These are phyloP conservation scores for Candida glaebosa DNA, from an alignment of 805 yeast species.

Conservation along the genomic window DNA sequence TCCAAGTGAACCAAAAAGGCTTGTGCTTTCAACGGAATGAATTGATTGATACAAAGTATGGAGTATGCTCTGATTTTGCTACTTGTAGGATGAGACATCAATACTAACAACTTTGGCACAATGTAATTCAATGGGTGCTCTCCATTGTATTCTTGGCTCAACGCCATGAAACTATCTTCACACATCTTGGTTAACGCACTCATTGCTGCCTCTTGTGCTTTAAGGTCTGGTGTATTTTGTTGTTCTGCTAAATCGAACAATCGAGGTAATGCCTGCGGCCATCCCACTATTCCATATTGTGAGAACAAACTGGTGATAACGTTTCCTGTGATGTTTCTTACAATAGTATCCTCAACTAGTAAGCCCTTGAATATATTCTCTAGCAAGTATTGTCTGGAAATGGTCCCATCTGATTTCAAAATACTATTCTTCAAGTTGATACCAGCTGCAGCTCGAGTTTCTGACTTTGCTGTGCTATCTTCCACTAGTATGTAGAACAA, in stretches of 20 bases:
- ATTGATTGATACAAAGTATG: slow-evolving; percentile 71
- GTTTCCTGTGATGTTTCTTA: slow-evolving; percentile 86
- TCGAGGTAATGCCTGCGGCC: slow-evolving; percentile 75
- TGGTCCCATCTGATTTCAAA: slow-evolving; percentile 31
- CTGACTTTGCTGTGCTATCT: slow-evolving; percentile 45
- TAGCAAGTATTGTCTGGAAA: slow-evolving; percentile 31
- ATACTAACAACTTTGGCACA: slow-evolving; percentile 60
- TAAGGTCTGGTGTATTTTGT: slow-evolving; percentile 9
- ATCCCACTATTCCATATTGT: slow-evolving; percentile 58
- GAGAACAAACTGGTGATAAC: slow-evolving; percentile 81
- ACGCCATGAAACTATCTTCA: slow-evolving; percentile 72
- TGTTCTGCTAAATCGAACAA: slow-evolving; percentile 56
- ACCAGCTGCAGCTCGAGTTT: slow-evolving; percentile 85
- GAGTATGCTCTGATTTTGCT: slow-evolving; percentile 57
- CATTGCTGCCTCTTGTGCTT: slow-evolving; percentile 69
- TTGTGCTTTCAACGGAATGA: slow-evolving; percentile 68
- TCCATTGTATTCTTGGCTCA: slow-evolving; percentile 65
- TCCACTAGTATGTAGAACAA: slow-evolving; percentile 63
- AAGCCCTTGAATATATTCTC: slow-evolving; percentile 54
- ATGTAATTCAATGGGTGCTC: slow-evolving; percentile 65
- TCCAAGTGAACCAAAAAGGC: slow-evolving; percentile 63
- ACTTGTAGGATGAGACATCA: slow-evolving; percentile 36
- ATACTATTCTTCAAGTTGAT: slow-evolving; percentile 75
- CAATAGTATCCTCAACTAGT: slow-evolving; percentile 50
- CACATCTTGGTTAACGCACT: slow-evolving; percentile 82